Evolutionary conservation across 2,329 filamentous ascomycete species (phyloP), one percentile per base, ranked within the genome.

Genomic region (Coniochaeta sp.): DNA sequence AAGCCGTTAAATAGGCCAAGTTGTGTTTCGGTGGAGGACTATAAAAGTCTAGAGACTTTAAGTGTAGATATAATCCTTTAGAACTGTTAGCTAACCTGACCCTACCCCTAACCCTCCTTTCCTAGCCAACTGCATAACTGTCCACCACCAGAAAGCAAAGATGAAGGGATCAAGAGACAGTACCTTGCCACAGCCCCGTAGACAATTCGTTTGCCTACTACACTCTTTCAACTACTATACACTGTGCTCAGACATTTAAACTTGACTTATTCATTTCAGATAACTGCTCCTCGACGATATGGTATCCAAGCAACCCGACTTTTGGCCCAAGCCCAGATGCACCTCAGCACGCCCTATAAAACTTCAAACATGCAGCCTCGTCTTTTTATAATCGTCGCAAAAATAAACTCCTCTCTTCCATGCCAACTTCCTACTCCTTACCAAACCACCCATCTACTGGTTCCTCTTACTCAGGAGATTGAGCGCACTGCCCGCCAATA

Each of bases 401-500:
- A 2, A 17, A 3, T 24, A 26, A 52, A 26, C 44, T 26, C 16
- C 19, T 26, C 24, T 22, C 24, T 26, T n/a, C n/a, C n/a, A n/a
- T n/a, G n/a, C n/a, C n/a, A n/a, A n/a, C n/a, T n/a, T n/a, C n/a
- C n/a, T n/a, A n/a, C n/a, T n/a, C n/a, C n/a, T 44, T n/a, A 3
- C 19, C 19, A 22, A 24, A 52, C 44, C 40, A 26, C 12, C 26
- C 19, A 52, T n/a, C 47, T 52, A 52, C 9, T 26, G 12, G 8
- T 33, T 34, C 64, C 67, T 69, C 81, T 88, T 88, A 54, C 92
- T 89, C 68, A 99, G 76, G 73, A 98, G 72, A 76, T 99, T 99
- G 76, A 99, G 75, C 47, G 95, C 95, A 73, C 91, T 96, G 3
- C 95, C 95, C 0, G 95, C 95, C 58, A 99, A 79, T 65, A 99